Conservation (phyloP, 202 grass and related monocot genomes). For the Panicum virgatum region DNA sequence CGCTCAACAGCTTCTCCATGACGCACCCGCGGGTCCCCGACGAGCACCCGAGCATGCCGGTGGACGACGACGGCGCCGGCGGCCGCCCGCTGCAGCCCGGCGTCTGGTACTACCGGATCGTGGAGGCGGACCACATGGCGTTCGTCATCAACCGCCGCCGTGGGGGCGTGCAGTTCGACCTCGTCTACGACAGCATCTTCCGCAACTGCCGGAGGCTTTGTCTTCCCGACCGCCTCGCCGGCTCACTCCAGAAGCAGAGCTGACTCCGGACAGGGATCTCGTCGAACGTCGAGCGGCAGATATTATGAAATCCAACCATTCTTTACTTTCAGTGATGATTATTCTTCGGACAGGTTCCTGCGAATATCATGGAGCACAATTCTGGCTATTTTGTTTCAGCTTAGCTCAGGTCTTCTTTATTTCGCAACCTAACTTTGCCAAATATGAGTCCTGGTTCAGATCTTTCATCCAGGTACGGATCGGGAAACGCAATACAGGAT, state of each 20-base stretch:
- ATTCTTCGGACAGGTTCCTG: too few species aligned
- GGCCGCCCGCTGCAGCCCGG: slow-evolving; percentile 56
- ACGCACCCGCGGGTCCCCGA: slow-evolving; percentile 66
- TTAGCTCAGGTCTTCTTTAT: too few species aligned
- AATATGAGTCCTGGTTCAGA: neutral
- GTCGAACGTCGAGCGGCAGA: too few species aligned
- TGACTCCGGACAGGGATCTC: neutral
- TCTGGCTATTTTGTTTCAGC: too few species aligned
- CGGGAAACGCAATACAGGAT: neutral
- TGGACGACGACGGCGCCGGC: slow-evolving; percentile 51
- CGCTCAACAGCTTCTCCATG: slow-evolving; percentile 84
- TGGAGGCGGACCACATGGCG: slow-evolving; percentile 87
- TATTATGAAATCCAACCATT: neutral
- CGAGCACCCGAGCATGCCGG: slow-evolving; percentile 62
- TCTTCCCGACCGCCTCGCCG: slow-evolving; percentile 19
- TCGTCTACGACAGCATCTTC: slow-evolving; percentile 80
- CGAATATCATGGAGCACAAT: too few species aligned
- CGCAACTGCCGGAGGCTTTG: slow-evolving; percentile 63
- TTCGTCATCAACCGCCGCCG: slow-evolving; percentile 80
- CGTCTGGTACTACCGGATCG: slow-evolving; percentile 81
- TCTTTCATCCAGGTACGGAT: too few species aligned
- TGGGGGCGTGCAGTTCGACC: slow-evolving; percentile 75
- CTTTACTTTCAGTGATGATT: neutral
- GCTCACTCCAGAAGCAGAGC: slow-evolving; percentile 28
- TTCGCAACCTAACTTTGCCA: too few species aligned